Evolutionary conservation across 164 flowering plant genomes (phyloP).

Genomic region (Santalum album): DNA sequence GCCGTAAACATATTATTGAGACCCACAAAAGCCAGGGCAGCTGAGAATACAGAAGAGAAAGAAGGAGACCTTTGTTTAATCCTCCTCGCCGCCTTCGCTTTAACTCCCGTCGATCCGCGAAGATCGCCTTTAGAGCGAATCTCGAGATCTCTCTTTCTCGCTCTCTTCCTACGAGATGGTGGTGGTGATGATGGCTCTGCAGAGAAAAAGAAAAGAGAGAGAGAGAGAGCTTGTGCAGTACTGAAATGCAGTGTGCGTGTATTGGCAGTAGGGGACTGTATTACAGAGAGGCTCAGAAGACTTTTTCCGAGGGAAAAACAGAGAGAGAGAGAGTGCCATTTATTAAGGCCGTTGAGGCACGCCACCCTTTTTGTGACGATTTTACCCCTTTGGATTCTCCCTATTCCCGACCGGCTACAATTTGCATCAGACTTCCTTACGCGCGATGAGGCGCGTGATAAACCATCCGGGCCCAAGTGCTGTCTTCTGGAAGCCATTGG

Average conservation of each 20-base stretch:
- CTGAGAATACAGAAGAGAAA: not conserved
- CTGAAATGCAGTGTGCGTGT: conserved; percentile 7
- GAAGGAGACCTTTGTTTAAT: too few relatives aligned
- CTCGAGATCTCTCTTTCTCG: conserved; percentile 16
- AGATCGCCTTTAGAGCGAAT: conserved; percentile 26
- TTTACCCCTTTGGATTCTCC: conserved; percentile 8
- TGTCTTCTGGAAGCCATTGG: too few relatives aligned
- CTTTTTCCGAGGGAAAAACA: conserved; percentile 2
- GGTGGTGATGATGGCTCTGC: conserved; percentile 3
- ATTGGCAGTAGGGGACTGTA: conserved; percentile 20
- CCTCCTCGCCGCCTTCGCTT: conserved; percentile 41
- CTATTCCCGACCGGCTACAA: not conserved
- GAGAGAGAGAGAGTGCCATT: conserved; percentile 7
- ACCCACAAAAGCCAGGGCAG: too few relatives aligned
- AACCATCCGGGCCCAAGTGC: too few relatives aligned
- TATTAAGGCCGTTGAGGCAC: conserved; percentile 38
- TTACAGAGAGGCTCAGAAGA: conserved; percentile 22
- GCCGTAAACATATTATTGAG: too few relatives aligned
- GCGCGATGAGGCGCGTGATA: too few relatives aligned
- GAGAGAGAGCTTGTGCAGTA: not conserved
- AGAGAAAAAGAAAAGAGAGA: not conserved
- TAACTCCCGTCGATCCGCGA: conserved; percentile 29
- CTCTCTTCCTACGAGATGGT: conserved; percentile 3
- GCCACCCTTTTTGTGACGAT: conserved; percentile 20
- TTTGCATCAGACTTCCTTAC: too few relatives aligned